Evolutionary conservation across 192 early-diverging fungal genomes (phyloP).

Genomic region (Diversispora epigaea): DNA sequence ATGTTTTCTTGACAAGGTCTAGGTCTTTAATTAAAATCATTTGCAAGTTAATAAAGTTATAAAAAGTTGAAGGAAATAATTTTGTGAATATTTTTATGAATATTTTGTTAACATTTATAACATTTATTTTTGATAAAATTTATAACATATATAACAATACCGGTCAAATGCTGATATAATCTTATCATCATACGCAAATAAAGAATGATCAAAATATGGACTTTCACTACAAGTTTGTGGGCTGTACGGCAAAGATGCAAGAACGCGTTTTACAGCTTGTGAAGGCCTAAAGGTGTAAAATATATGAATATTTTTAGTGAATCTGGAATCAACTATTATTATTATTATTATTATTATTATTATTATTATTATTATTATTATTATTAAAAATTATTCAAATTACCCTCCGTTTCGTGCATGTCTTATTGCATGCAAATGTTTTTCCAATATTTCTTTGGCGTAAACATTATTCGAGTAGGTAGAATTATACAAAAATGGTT

Average conservation of each 20-base stretch:
- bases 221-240: constrained; percentile 63
- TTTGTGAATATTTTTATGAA: too few species aligned
- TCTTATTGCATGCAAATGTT: constrained; percentile 54
- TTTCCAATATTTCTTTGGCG: constrained; percentile 56
- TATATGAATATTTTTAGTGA: background rate
- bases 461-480: constrained; percentile 56
- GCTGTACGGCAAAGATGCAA: constrained; percentile 58
- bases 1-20: constrained; percentile 55
- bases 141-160: constrained; percentile 36
- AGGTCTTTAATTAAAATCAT: constrained; percentile 39
- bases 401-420: constrained; percentile 77
- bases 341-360: background rate
- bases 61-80: too few species aligned
- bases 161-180: constrained; percentile 60
- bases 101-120: background rate
- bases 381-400: constrained; percentile 4
- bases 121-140: too few species aligned
- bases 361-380: background rate
- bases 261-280: constrained; percentile 60
- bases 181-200: constrained; percentile 72
- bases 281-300: constrained; percentile 39
- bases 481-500: constrained; percentile 41
- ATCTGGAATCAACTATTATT: too few species aligned
- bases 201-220: constrained; percentile 64
- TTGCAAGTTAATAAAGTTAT: background rate